Evolutionary conservation across 139 green algal species (phyloP), one percentile per base, ranked within the genome.

Genomic region (Trebouxia sp.): DNA sequence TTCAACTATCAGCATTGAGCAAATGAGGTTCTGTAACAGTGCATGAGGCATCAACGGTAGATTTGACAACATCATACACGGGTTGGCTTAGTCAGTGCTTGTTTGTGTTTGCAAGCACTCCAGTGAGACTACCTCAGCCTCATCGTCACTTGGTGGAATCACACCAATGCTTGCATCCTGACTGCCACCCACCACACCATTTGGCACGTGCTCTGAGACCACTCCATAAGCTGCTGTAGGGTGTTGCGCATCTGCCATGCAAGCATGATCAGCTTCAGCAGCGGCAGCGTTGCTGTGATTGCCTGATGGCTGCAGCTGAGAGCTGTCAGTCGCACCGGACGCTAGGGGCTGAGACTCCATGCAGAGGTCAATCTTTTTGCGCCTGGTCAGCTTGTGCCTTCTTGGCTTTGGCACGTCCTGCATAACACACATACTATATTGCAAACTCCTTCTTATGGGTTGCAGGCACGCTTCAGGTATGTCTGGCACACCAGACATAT

Each of bases 321-420:
- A 7, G 42, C 10, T 35, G 1, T 45, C 32, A 30, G 32, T n/a
- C n/a, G n/a, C n/a, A n/a, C n/a, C 62, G 6, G 35, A 45, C 12
- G 62, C 62, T 30, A 72, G 62, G 28, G 62, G 62, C 32, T 72
- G 62, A 12, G 62, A 72, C 11, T 72, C 62, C 62, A 72, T 72
- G 35, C 62, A 42, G 28, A 35, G 62, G 35, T 72, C 20, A 35
- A n/a, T 26, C 62, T 15, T 72, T 35, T 72, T 72, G 35, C 62
- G 62, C 62, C 37, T 72, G 62, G 62, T 72, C 1, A 45, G 32
- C 35, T 72, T 72, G 32, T 35, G 62, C 35, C 14, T 72, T 5
- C 26, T n/a, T 35, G 26, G 37, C n/a, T 35, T 35, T 28, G 26
- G 20, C 26, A 43, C 5, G 12, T 28, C 12, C 62, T 72, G n/a